Conservation (phyloP, 306 rosid species). For the Cicer bijugum region DNA sequence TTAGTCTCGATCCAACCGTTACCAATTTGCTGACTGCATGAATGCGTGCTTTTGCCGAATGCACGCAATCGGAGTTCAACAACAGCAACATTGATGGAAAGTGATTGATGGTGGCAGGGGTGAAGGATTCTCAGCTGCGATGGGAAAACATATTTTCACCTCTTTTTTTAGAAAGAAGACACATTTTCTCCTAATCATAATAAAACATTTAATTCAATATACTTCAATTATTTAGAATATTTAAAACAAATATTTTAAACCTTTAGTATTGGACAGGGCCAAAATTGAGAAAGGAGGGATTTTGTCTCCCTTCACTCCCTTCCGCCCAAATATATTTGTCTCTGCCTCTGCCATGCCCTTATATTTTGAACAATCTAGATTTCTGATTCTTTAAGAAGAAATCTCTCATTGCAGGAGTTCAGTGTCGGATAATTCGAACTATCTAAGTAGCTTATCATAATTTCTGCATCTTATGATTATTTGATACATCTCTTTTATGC, state of each 20-base stretch:
- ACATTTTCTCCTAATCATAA: too few species aligned
- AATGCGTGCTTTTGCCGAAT: too few species aligned
- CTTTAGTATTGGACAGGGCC: neutral
- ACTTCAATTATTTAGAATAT: neutral
- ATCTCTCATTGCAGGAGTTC: conserved; percentile 10
- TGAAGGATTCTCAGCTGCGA: neutral
- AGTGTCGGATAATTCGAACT: neutral
- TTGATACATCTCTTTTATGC: conserved; percentile 22
- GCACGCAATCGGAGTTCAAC: too few species aligned
- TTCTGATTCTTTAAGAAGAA: neutral
- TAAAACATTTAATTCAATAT: neutral
- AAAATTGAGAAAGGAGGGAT: neutral
- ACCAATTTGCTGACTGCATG: too few species aligned
- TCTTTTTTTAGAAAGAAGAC: too few species aligned
- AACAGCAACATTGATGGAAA: neutral
- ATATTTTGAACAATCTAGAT: neutral
- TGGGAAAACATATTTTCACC: too few species aligned
- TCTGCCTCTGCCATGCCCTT: conserved; percentile 17
- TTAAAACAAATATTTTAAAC: neutral
- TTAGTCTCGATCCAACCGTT: too few species aligned
- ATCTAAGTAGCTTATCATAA: conserved; percentile 20
- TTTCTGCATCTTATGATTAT: conserved; percentile 9
- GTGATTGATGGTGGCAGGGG: neutral
- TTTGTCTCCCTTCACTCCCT: neutral
- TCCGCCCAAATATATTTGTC: neutral